A percentile compares a stretch with the other conserved stretches of the same genome.
Evolutionary conservation across 2,329 filamentous ascomycete species (phyloP).

Genomic region (Cryphonectria radicalis): DNA sequence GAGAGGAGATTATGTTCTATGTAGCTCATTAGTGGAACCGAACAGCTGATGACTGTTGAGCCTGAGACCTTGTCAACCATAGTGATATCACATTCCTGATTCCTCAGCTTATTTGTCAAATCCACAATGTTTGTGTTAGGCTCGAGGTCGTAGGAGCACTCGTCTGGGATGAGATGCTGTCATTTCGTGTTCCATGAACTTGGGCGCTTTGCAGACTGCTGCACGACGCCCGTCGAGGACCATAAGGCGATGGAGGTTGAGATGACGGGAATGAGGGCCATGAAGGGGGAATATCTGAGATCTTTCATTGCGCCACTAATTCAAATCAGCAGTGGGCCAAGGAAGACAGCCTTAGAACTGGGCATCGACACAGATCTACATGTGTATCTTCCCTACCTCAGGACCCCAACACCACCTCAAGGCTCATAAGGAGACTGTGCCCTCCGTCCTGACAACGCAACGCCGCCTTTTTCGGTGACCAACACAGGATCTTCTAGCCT

Average conservation of each 20-base stretch:
- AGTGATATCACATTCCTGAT: neutral
- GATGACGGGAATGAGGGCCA: too few relatives aligned
- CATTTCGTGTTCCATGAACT: too few relatives aligned
- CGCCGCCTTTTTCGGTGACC: slow-evolving; percentile 36
- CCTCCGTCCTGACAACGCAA: slow-evolving; percentile 36
- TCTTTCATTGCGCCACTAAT: neutral
- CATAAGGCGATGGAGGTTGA: too few relatives aligned
- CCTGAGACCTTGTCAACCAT: neutral
- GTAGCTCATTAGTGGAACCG: neutral
- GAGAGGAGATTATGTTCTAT: neutral
- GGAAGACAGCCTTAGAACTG: neutral
- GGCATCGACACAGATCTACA: neutral
- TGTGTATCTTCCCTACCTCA: neutral
- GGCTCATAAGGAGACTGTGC: slow-evolving; percentile 37
- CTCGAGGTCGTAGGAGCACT: too few relatives aligned
- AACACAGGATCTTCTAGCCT: slow-evolving; percentile 38
- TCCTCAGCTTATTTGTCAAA: neutral
- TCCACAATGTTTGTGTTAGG: neutral
- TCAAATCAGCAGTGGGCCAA: neutral
- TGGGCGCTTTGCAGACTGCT: too few relatives aligned
- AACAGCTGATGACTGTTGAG: neutral
- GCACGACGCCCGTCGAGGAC: too few relatives aligned
- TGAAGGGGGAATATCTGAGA: too few relatives aligned
- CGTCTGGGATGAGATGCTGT: too few relatives aligned
- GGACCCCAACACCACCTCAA: slow-evolving; percentile 15